Evolutionary conservation across 2,329 filamentous ascomycete genomes (phyloP).

Genomic region (Epichloe bromicola): DNA sequence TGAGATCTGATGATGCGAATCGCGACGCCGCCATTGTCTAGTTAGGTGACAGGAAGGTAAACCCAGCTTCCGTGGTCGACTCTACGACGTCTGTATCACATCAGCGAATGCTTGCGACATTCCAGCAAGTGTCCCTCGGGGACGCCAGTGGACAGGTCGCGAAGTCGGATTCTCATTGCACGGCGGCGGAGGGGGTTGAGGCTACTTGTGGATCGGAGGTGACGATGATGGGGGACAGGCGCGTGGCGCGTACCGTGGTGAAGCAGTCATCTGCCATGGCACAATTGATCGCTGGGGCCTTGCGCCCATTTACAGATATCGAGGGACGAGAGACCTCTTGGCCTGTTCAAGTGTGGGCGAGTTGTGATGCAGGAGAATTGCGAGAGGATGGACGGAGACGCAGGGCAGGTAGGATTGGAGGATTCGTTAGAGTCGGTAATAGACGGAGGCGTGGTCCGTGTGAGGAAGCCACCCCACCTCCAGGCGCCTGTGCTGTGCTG

Average conservation of each 20-base stretch:
- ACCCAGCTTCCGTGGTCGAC: conserved; percentile 23
- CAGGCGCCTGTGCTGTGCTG: too few species aligned
- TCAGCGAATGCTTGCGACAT: conserved; percentile 5
- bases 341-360: not conserved
- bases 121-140: not conserved
- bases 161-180: not conserved
- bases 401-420: not conserved
- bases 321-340: not conserved
- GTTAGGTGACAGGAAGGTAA: conserved; percentile 14
- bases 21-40: conserved; percentile 33
- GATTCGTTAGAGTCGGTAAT: conserved; percentile 3
- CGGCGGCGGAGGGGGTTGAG: not conserved
- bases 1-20: conserved; percentile 32
- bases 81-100: conserved; percentile 27
- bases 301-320: conserved; percentile 28
- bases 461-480: not conserved
- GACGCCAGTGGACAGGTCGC: not conserved
- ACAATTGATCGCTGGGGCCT: conserved; percentile 28
- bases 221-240: not conserved
- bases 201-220: not conserved
- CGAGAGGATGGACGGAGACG: not conserved
- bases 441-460: conserved; percentile 1
- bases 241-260: conserved; percentile 27
- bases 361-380: not conserved
- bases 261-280: conserved; percentile 34